These are phyloP conservation scores for Dioscorea zingiberensis DNA, from an alignment of 106 monocot species.

Conservation along the genomic window DNA sequence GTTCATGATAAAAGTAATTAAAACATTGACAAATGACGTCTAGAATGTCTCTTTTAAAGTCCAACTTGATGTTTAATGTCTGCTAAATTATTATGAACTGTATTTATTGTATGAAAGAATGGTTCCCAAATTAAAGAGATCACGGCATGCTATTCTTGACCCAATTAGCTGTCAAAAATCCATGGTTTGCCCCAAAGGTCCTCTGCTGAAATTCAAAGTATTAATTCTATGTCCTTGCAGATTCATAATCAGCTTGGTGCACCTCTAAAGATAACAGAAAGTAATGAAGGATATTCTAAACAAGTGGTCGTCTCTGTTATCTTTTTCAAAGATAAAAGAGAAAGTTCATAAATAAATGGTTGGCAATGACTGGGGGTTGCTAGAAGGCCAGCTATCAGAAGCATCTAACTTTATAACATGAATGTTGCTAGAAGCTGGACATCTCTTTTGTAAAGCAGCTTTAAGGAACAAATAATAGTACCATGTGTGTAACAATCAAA, in stretches of 20 bases:
- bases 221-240: too few species aligned
- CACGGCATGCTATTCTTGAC: background rate
- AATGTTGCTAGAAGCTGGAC: background rate
- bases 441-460: background rate
- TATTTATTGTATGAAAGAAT: background rate
- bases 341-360: too few species aligned
- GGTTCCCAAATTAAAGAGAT: background rate
- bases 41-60: background rate
- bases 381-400: background rate
- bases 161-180: too few species aligned
- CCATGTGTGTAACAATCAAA: background rate
- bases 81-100: background rate
- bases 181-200: too few species aligned
- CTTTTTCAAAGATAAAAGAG: too few species aligned
- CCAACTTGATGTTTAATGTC: too few species aligned
- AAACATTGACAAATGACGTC: background rate
- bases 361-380: background rate
- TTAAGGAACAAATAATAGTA: background rate
- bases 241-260: too few species aligned
- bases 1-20: slow-evolving; percentile 1
- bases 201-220: too few species aligned
- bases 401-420: background rate
- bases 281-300: too few species aligned
- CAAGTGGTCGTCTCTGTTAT: too few species aligned
- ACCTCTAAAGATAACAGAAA: too few species aligned